Percentiles rank a stretch among this genome's conserved stretches.
These are phyloP conservation scores for Mucor indicus DNA, from an alignment of 371 early-diverging fungal genomes.

Conservation along the genomic window DNA sequence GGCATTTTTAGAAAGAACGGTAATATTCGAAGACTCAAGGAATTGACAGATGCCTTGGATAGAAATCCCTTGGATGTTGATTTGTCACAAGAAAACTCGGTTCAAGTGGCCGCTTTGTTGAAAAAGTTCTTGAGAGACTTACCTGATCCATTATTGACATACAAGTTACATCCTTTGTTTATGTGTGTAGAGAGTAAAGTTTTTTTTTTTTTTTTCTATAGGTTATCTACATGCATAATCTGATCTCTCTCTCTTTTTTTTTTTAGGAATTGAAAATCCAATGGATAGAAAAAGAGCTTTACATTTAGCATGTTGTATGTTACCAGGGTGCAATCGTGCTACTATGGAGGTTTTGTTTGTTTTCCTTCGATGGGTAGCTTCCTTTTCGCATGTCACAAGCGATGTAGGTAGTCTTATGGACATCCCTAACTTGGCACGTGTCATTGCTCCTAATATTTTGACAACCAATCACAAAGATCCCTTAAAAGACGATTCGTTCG, in stretches of 20 bases:
- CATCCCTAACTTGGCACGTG: slow-evolving; percentile 86
- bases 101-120: slow-evolving; percentile 94
- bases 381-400: slow-evolving; percentile 68
- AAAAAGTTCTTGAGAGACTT: slow-evolving; percentile 93
- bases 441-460: slow-evolving; percentile 92
- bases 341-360: slow-evolving; percentile 83
- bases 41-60: slow-evolving; percentile 76
- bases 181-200: slow-evolving; percentile 67
- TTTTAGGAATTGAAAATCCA: slow-evolving; percentile 48
- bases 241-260: no score
- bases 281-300: slow-evolving; percentile 60
- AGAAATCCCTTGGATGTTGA: slow-evolving; percentile 72
- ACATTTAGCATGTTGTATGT: slow-evolving; percentile 78
- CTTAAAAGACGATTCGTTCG: slow-evolving; percentile 67
- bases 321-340: slow-evolving; percentile 92
- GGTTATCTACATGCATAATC: no score
- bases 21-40: slow-evolving; percentile 85
- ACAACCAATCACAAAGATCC: slow-evolving; percentile 85
- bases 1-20: slow-evolving; percentile 98
- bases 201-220: background rate
- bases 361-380: slow-evolving; percentile 84
- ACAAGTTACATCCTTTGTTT: slow-evolving; percentile 81
- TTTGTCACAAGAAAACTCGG: slow-evolving; percentile 71
- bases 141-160: slow-evolving; percentile 93
- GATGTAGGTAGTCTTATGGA: slow-evolving; percentile 91